Percentiles rank a stretch among this genome's conserved stretches.
phyloP scores from a whole-genome alignment of 2,329 filamentous ascomycete species.

The Chrysosphaeria jannelii region DNA sequence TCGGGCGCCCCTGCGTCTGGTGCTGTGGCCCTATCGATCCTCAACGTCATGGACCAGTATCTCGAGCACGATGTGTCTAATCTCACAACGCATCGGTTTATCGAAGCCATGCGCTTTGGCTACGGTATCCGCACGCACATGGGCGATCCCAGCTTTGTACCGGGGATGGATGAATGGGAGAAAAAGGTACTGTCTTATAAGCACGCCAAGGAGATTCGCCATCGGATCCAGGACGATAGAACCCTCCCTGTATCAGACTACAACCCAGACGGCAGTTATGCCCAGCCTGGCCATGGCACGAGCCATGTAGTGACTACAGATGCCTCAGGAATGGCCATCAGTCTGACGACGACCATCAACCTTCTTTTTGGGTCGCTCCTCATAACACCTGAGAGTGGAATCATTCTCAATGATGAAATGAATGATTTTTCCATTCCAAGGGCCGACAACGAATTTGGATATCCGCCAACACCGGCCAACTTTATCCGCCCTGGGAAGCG shows the following conservation, averaged over 20 bases:
- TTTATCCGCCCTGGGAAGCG: slow-evolving; percentile 57
- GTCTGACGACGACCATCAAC: slow-evolving; percentile 68
- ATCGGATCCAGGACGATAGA: slow-evolving; percentile 36
- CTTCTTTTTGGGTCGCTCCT: slow-evolving; percentile 54
- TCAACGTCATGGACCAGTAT: slow-evolving; percentile 76
- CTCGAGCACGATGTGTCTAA: slow-evolving; percentile 21
- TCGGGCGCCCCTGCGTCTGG: slow-evolving; percentile 54
- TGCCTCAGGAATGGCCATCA: slow-evolving; percentile 40
- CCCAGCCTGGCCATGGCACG: slow-evolving; percentile 24
- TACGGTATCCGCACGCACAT: slow-evolving; percentile 55
- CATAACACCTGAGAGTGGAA: slow-evolving; percentile 53
- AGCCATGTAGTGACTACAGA: slow-evolving; percentile 48
- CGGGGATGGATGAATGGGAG: slow-evolving; percentile 31
- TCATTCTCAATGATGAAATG: slow-evolving; percentile 47
- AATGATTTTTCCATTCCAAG: slow-evolving; percentile 70
- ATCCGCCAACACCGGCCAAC: slow-evolving; percentile 50
- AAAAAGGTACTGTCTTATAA: slow-evolving; percentile 29
- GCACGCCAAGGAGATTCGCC: slow-evolving; percentile 26
- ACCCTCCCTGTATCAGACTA: slow-evolving; percentile 51
- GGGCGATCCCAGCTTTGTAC: slow-evolving; percentile 53
- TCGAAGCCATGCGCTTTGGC: slow-evolving; percentile 71
- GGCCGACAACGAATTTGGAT: slow-evolving; percentile 54
- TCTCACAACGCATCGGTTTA: slow-evolving; percentile 50
- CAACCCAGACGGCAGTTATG: slow-evolving; percentile 17
- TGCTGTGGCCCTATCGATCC: slow-evolving; percentile 37